Percentiles rank a stretch among this genome's conserved stretches.
These are phyloP conservation scores for Kodamaea suecica DNA, from an alignment of 1,139 yeast genomes.

Conservation along the genomic window DNA sequence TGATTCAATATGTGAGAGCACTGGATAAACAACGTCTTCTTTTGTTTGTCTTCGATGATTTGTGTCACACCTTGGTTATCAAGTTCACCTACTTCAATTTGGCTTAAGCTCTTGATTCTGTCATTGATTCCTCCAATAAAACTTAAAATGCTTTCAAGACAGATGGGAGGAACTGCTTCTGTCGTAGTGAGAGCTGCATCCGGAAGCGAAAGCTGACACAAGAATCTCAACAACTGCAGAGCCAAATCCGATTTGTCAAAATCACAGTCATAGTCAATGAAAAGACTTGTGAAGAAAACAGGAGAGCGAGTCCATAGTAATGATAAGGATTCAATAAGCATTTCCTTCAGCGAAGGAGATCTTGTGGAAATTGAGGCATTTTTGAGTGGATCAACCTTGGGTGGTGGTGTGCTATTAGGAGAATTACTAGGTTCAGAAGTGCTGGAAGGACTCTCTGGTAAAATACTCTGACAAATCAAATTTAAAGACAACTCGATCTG, in stretches of 20 bases:
- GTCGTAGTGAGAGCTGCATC: slow-evolving; percentile 76
- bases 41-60: slow-evolving; percentile 47
- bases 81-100: slow-evolving; percentile 14
- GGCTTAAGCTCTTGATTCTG: slow-evolving; percentile 38
- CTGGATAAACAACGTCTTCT: slow-evolving; percentile 68
- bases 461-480: slow-evolving; percentile 54
- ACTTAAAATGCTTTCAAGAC: slow-evolving; percentile 81
- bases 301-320: slow-evolving; percentile 84
- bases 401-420: slow-evolving; percentile 10
- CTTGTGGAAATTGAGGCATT: slow-evolving; percentile 21
- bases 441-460: slow-evolving; percentile 38
- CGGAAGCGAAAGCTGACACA: slow-evolving; percentile 76
- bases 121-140: slow-evolving; percentile 66
- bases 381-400: slow-evolving; percentile 5
- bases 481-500: slow-evolving; percentile 67
- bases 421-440: slow-evolving; percentile 19
- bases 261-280: slow-evolving; percentile 87
- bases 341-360: slow-evolving; percentile 55
- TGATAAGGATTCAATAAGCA: slow-evolving; percentile 79
- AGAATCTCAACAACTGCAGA: slow-evolving; percentile 61
- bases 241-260: slow-evolving; percentile 82
- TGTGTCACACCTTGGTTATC: slow-evolving; percentile 19
- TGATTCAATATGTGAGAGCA: slow-evolving; percentile 75
- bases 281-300: slow-evolving; percentile 69
- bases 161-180: slow-evolving; percentile 87